These are phyloP conservation scores for Crucihimalaya himalaica DNA, from an alignment of 345 rosid genomes.

Conservation along the genomic window DNA sequence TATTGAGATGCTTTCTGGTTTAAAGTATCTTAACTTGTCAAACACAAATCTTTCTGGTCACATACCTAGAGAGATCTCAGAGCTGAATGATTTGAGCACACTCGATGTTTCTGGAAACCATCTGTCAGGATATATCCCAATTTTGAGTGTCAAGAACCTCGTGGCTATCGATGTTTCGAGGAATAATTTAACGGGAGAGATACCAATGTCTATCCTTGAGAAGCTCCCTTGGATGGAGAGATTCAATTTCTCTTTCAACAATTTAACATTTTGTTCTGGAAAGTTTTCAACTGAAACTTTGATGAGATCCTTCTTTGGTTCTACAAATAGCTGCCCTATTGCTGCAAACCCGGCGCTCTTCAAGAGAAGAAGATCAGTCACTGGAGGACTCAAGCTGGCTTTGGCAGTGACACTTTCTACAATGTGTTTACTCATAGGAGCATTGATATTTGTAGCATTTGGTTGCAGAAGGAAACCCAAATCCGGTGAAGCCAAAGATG, in stretches of 20 bases:
- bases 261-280: slow-evolving; percentile 69
- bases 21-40: slow-evolving; percentile 85
- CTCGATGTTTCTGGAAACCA: slow-evolving; percentile 82
- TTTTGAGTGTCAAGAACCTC: slow-evolving; percentile 48
- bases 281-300: slow-evolving; percentile 52
- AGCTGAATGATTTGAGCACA: slow-evolving; percentile 50
- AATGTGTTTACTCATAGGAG: slow-evolving; percentile 62
- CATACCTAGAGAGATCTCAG: slow-evolving; percentile 59
- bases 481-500: slow-evolving; percentile 58
- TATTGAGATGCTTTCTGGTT: slow-evolving; percentile 46
- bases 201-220: slow-evolving; percentile 58
- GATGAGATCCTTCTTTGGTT: slow-evolving; percentile 59
- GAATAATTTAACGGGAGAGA: slow-evolving; percentile 81
- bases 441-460: slow-evolving; percentile 67
- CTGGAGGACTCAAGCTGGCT: slow-evolving; percentile 63
- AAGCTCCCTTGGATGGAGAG: slow-evolving; percentile 63
- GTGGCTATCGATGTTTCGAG: slow-evolving; percentile 68
- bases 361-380: slow-evolving; percentile 46
- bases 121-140: slow-evolving; percentile 65
- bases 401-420: slow-evolving; percentile 66
- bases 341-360: slow-evolving; percentile 74
- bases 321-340: slow-evolving; percentile 76
- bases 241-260: slow-evolving; percentile 90
- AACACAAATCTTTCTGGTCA: slow-evolving; percentile 61
- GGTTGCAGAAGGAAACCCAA: slow-evolving; percentile 60